Conservation (phyloP, 1,284 basidiomycete species). For the Apiotrichum veenhuisii region DNA sequence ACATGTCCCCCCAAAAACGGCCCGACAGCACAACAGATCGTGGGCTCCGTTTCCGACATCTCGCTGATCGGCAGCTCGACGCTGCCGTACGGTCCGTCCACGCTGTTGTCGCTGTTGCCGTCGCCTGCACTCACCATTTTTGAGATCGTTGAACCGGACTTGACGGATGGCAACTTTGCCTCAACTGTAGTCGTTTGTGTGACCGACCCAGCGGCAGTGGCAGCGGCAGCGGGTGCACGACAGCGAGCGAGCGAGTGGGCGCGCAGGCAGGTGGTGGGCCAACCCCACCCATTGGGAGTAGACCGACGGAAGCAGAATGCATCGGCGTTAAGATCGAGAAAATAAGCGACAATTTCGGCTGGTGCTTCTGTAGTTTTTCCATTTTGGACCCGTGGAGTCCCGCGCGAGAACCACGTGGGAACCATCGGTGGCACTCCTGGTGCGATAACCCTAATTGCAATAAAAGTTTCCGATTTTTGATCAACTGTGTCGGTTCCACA, state of each 20-base stretch:
- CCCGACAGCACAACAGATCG: not conserved
- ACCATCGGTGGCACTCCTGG: too few relatives aligned
- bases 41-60: not conserved
- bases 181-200: not conserved
- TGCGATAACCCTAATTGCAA: too few relatives aligned
- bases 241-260: not conserved
- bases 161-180: slow-evolving; percentile 12
- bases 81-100: not conserved
- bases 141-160: slow-evolving; percentile 13
- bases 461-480: too few relatives aligned
- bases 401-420: too few relatives aligned
- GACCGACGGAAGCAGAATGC: too few relatives aligned
- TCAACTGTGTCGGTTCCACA: too few relatives aligned
- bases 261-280: not conserved
- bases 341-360: too few relatives aligned
- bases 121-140: slow-evolving; percentile 20
- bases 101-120: not conserved
- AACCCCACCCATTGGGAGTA: too few relatives aligned
- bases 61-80: not conserved
- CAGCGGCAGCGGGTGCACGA: not conserved
- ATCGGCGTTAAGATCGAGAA: too few relatives aligned
- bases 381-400: too few relatives aligned
- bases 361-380: too few relatives aligned
- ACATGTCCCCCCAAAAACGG: too few relatives aligned
- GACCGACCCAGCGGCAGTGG: not conserved